These are phyloP conservation scores for Vicia faba DNA, from an alignment of 306 rosid genomes.

Conservation along the genomic window DNA sequence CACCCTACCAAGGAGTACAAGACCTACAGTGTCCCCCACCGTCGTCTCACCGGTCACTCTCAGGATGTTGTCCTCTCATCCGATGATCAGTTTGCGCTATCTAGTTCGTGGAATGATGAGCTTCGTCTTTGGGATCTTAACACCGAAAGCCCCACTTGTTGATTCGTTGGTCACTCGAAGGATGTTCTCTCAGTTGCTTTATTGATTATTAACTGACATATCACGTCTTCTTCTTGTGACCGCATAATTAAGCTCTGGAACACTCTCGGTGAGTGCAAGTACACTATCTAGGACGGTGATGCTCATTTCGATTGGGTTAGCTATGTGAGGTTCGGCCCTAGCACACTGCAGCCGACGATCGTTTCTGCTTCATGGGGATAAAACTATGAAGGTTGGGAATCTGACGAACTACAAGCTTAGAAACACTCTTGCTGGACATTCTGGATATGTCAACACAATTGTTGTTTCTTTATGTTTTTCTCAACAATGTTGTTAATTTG, in stretches of 20 bases:
- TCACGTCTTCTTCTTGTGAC: constrained; percentile 94
- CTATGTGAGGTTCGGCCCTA: constrained; percentile 87
- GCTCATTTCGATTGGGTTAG: constrained; percentile 90
- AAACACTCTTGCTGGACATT: constrained; percentile 70
- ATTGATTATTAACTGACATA: constrained; percentile 94
- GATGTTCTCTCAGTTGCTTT: constrained; percentile 89
- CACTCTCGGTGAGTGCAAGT: constrained; percentile 95
- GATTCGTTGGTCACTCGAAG: too few relatives aligned
- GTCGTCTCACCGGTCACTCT: constrained; percentile 86
- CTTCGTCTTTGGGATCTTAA: constrained; percentile 98
- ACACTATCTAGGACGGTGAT: constrained; percentile 76
- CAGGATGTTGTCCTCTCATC: constrained; percentile 97
- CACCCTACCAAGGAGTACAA: constrained; percentile 82
- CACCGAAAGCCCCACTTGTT: too few relatives aligned
- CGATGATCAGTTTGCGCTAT: constrained; percentile 95
- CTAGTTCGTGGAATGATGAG: constrained; percentile 99
- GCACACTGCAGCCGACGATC: constrained; percentile 66
- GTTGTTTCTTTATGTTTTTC: too few relatives aligned
- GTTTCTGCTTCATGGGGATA: constrained; percentile 74
- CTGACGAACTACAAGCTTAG: constrained; percentile 80
- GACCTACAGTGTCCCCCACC: constrained; percentile 91
- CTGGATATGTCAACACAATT: constrained; percentile 85
- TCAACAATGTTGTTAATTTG: too few relatives aligned
- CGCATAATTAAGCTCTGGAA: constrained; percentile 96
- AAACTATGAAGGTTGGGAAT: constrained; percentile 87